phyloP scores from a whole-genome alignment of 2,329 filamentous ascomycete species.

The Stagonosporopsis cucurbitacearum region DNA sequence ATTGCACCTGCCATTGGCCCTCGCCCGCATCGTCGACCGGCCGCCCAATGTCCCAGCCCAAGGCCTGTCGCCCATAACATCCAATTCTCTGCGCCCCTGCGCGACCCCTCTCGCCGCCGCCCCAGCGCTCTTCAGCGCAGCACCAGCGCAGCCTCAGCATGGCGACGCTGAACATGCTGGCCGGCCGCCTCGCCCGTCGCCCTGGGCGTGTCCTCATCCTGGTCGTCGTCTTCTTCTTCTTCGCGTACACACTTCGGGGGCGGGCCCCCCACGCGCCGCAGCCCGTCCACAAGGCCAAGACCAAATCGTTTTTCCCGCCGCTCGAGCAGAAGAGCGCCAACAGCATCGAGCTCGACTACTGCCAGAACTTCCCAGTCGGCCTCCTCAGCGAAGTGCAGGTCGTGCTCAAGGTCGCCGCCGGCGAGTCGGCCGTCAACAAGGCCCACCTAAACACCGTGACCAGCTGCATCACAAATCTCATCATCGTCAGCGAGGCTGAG shows the following conservation, averaged over 20 bases:
- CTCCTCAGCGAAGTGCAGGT: conserved; percentile 54
- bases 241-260: conserved; percentile 39
- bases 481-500: conserved; percentile 66
- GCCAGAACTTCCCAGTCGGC: conserved; percentile 49
- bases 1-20: background rate
- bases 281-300: conserved; percentile 38
- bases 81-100: background rate
- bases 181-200: conserved; percentile 35
- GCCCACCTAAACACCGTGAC: conserved; percentile 61
- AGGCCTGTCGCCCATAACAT: conserved; percentile 5
- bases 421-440: conserved; percentile 51
- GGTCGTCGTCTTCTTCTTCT: conserved; percentile 42
- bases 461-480: conserved; percentile 61
- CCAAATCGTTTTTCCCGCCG: conserved; percentile 48
- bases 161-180: conserved; percentile 36
- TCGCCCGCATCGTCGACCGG: conserved; percentile 10
- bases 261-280: conserved; percentile 21
- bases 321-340: conserved; percentile 38
- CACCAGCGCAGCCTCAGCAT: conserved; percentile 11
- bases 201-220: conserved; percentile 43
- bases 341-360: conserved; percentile 46
- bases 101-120: background rate
- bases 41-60: conserved; percentile 15
- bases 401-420: conserved; percentile 59
- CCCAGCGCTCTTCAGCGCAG: conserved; percentile 1